Evolutionary conservation across 108 stramenopile genomes (phyloP), one percentile per base, ranked within the genome.

Genomic region (Skeletonema menzelii): DNA sequence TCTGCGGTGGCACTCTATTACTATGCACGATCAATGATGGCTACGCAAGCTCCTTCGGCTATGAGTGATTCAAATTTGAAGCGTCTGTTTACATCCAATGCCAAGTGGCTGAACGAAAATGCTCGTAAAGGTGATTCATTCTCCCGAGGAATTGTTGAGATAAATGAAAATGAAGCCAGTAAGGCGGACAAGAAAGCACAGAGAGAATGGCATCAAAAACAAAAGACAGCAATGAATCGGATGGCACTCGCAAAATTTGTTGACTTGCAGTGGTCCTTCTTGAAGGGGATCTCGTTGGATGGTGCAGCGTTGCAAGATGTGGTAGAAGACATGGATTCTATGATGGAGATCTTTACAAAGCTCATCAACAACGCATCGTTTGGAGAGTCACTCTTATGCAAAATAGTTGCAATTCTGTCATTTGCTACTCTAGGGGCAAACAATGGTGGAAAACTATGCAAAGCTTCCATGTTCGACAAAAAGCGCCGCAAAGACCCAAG

Each of bases 21-120:
- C 72, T 95, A 95, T 69, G 82, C 82, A 11, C 78, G 93, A n/a
- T 79, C 87, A 1, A 28, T 95, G 8, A 60, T 84, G 69, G 85
- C 90, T 10, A 79, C 85, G 6, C 46, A 75, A 22, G 77, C 79
- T 28, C 77, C 86, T 2, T 95, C 91, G 69, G 87, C 77, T 27
- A 92, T 87, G 2, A 85, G 89, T 28, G 47, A 64, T 12, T 53
- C 67, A 40, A 95, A 95, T 59, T 49, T 92, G 15, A 69, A 75
- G 11, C 81, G 89, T 4, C 67, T 95, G 38, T 91, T 91, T 71
- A 67, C 69, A 27, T 56, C 65, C 38, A 95, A 95, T 67, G 78
- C 61, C 13, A 82, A 76, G 37, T 87, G 78, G 75, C 59, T 90
- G n/a, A 30, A 35, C 20, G 84, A 91, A 44, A 80, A 85, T 74